phyloP scores from a whole-genome alignment of 2,329 filamentous ascomycete species.

The Endoconidiophora laricicola region DNA sequence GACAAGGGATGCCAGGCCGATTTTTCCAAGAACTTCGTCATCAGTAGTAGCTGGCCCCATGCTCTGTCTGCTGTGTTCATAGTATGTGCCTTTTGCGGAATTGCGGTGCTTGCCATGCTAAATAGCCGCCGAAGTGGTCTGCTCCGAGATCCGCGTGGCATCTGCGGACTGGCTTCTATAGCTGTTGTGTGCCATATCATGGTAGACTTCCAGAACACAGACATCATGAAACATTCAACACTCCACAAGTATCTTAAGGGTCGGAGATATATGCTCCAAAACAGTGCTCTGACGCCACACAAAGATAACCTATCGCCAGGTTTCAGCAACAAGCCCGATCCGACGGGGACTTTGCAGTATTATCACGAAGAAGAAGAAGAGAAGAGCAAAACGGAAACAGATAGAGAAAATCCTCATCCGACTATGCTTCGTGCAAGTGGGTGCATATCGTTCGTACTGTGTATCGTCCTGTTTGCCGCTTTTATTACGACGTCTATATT shows the following conservation, averaged over 20 bases:
- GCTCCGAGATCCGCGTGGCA: conserved; percentile 51
- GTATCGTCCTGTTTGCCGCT: conserved; percentile 37
- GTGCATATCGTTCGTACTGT: conserved; percentile 42
- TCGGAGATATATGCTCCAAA: conserved; percentile 51
- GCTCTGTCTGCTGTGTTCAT: conserved; percentile 39
- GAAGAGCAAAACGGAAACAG: not conserved
- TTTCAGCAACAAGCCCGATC: too few relatives aligned
- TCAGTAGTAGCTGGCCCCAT: conserved; percentile 44
- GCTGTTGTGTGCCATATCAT: conserved; percentile 57
- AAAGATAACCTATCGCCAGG: conserved; percentile 27
- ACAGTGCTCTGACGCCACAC: conserved; percentile 53
- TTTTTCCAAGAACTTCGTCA: conserved; percentile 36
- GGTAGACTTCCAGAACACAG: conserved; percentile 57
- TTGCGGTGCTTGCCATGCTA: conserved; percentile 42
- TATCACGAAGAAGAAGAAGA: not conserved
- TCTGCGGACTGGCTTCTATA: conserved; percentile 60
- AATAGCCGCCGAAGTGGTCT: conserved; percentile 48
- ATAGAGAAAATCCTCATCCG: conserved; percentile 46
- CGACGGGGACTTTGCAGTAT: not conserved
- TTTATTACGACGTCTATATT: conserved; percentile 49
- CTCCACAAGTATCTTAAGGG: conserved; percentile 53
- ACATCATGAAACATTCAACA: conserved; percentile 46
- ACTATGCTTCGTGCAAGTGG: conserved; percentile 47
- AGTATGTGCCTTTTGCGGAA: conserved; percentile 40
- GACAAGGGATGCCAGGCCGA: conserved; percentile 27